phyloP scores from a whole-genome alignment of 1,284 basidiomycete genomes.

The Ustilago nuda region DNA sequence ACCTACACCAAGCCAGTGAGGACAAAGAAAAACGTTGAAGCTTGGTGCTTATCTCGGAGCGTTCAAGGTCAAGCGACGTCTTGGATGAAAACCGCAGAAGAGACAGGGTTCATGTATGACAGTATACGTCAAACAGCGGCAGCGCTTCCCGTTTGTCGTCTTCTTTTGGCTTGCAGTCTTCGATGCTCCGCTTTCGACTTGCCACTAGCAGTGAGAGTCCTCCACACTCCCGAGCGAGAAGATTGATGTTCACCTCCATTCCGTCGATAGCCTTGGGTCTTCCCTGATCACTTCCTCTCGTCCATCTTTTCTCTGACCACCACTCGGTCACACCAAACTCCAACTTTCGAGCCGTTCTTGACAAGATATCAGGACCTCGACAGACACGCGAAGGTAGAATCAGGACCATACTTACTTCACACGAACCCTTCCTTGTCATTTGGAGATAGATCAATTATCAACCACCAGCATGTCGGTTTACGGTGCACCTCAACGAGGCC shows the following conservation, averaged over 20 bases:
- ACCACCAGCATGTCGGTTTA: constrained; percentile 5
- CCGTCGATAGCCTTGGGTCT: background rate
- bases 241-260: constrained; percentile 1
- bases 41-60: background rate
- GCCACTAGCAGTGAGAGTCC: background rate
- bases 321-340: no score
- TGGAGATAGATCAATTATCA: no score
- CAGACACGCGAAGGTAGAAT: no score
- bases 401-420: no score
- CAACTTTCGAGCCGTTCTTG: no score
- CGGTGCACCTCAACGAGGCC: background rate
- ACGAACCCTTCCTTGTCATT: no score
- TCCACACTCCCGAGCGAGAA: background rate
- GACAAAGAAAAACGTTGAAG: background rate
- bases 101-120: constrained; percentile 6
- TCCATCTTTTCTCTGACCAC: background rate
- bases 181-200: constrained; percentile 6
- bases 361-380: no score
- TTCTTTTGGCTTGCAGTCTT: background rate
- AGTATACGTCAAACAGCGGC: background rate
- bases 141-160: constrained; percentile 5
- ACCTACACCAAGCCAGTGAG: background rate
- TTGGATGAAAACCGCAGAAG: background rate
- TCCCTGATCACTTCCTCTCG: background rate
- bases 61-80: background rate